Percentiles rank a stretch among this genome's conserved stretches.
Evolutionary conservation across 768 basidiomycete species (phyloP).

Genomic region (Nidularia sp.): DNA sequence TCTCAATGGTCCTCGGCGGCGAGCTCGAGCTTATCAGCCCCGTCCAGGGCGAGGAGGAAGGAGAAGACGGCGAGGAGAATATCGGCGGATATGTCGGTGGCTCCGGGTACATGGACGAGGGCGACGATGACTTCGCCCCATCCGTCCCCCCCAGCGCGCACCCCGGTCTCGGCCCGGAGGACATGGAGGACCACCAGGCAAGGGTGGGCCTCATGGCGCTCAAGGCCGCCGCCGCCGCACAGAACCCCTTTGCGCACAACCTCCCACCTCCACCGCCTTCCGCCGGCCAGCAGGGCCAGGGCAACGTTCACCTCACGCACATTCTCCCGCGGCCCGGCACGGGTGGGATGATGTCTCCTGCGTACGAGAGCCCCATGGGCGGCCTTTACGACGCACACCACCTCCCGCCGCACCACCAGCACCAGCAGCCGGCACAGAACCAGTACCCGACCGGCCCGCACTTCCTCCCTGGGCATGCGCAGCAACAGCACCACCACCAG

Average conservation of each 20-base stretch:
- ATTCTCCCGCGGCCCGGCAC: constrained; percentile 10
- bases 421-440: constrained; percentile 6
- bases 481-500: constrained; percentile 6
- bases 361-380: constrained; percentile 6
- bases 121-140: constrained; percentile 1
- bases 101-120: constrained; percentile 9
- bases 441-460: constrained; percentile 2
- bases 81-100: constrained; percentile 22
- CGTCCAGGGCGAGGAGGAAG: constrained; percentile 48
- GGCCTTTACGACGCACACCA: constrained; percentile 11
- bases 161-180: too few species aligned
- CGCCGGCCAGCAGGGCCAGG: constrained; percentile 2
- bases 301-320: constrained; percentile 6
- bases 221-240: background rate
- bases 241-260: constrained; percentile 10
- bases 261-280: background rate
- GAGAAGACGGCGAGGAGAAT: constrained; percentile 47
- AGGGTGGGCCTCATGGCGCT: background rate
- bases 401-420: constrained; percentile 7
- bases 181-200: too few species aligned
- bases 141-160: background rate
- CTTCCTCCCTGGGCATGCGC: constrained; percentile 3
- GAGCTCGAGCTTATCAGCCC: constrained; percentile 64
- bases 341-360: constrained; percentile 11
- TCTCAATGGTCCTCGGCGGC: constrained; percentile 64